Conservation (phyloP, 2,329 filamentous ascomycete genomes). For the Tolypocladium sp. region DNA sequence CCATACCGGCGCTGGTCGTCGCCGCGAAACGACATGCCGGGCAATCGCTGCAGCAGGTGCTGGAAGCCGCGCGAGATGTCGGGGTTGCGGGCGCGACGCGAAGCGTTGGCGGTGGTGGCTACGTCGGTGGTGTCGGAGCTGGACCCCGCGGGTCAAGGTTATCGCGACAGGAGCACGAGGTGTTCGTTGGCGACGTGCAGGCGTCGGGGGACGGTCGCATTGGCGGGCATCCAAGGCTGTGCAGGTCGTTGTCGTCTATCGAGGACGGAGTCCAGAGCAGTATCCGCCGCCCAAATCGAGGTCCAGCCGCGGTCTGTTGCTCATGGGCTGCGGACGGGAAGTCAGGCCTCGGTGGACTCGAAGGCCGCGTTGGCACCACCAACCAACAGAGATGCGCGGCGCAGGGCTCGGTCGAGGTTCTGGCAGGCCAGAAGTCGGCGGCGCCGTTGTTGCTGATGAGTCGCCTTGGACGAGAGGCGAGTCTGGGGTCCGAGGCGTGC, state of each 20-base stretch:
- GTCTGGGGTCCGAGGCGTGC: neutral
- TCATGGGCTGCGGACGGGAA: neutral
- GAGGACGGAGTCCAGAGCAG: neutral
- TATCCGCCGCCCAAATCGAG: neutral
- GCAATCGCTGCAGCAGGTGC: neutral
- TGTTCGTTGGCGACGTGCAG: neutral
- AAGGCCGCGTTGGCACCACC: neutral
- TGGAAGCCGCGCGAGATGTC: neutral
- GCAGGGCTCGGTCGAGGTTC: neutral
- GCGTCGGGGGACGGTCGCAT: neutral
- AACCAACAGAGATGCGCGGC: neutral
- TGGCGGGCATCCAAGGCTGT: neutral
- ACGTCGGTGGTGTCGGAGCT: neutral
- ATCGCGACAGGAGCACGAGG: constrained; percentile 3
- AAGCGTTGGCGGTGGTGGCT: neutral
- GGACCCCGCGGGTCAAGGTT: constrained; percentile 10
- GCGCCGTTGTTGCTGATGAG: neutral
- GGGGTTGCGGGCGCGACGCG: neutral
- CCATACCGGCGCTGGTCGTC: constrained; percentile 56
- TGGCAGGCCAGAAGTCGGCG: neutral
- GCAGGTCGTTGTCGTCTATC: neutral
- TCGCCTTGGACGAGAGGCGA: neutral
- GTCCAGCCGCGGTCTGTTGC: neutral
- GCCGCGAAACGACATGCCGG: constrained; percentile 53
- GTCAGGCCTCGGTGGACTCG: neutral